A percentile compares a stretch with the other conserved stretches of the same genome.
These are phyloP conservation scores for Dothistroma septosporum DNA, from an alignment of 2,329 filamentous ascomycete genomes.

Conservation along the genomic window DNA sequence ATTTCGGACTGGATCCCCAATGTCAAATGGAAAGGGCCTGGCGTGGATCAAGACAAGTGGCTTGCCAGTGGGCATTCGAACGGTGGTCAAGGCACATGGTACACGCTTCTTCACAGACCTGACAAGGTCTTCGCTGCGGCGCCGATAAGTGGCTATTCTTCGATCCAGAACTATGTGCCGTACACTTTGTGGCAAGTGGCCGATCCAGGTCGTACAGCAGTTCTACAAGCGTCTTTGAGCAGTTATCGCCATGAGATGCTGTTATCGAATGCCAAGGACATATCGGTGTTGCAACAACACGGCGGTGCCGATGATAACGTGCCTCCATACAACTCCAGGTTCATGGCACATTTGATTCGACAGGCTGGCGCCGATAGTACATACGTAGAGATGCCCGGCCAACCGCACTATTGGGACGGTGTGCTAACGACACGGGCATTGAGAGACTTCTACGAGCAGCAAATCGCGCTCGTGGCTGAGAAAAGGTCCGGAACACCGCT, in stretches of 20 bases:
- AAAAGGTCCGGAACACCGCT: constrained; percentile 21
- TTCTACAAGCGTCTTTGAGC: constrained; percentile 48
- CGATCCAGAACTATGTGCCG: constrained; percentile 57
- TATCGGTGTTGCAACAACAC: constrained; percentile 55
- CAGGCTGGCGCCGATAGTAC: constrained; percentile 41
- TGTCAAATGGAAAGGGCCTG: constrained; percentile 47
- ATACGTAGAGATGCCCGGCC: constrained; percentile 49
- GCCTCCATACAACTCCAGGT: constrained; percentile 53
- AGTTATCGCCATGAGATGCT: constrained; percentile 56
- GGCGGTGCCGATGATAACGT: constrained; percentile 56
- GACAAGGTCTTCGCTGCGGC: constrained; percentile 55
- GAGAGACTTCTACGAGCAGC: constrained; percentile 45
- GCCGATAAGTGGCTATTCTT: constrained; percentile 56
- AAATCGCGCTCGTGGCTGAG: constrained; percentile 28
- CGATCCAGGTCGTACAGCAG: constrained; percentile 48
- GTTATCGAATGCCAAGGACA: constrained; percentile 48
- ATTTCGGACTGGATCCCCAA: constrained; percentile 50
- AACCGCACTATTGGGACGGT: constrained; percentile 53
- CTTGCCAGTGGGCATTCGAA: constrained; percentile 57
- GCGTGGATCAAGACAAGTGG: constrained; percentile 46
- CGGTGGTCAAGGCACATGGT: constrained; percentile 58
- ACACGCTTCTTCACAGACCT: constrained; percentile 52
- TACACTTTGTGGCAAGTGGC: constrained; percentile 53
- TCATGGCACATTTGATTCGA: constrained; percentile 49
- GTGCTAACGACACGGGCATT: constrained; percentile 52